These are phyloP conservation scores for Solidago caesia DNA, from an alignment of 129 eudicot genomes.

Conservation along the genomic window DNA sequence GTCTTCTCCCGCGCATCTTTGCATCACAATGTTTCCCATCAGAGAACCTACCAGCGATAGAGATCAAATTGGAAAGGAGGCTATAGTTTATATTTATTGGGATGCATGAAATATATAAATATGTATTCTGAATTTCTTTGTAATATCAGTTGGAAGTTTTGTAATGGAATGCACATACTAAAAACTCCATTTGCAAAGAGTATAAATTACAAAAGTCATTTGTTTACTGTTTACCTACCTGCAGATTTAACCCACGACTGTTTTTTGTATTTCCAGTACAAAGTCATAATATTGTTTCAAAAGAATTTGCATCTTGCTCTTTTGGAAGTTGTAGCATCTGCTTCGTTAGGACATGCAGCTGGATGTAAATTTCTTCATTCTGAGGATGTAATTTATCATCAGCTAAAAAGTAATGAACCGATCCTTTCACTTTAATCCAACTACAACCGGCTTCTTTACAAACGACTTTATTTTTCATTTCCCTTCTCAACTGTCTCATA, in stretches of 20 bases:
- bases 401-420: conserved; percentile 31
- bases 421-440: conserved; percentile 49
- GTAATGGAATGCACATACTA: conserved; percentile 10
- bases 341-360: conserved; percentile 30
- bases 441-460: conserved; percentile 51
- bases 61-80: neutral
- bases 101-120: neutral
- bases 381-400: conserved; percentile 39
- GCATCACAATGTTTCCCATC: conserved; percentile 17
- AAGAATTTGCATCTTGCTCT: conserved; percentile 14
- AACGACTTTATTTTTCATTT: conserved; percentile 44
- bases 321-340: conserved; percentile 36
- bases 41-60: conserved; percentile 11
- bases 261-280: conserved; percentile 5
- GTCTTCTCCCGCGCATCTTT: conserved; percentile 31
- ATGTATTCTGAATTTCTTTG: neutral
- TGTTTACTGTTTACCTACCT: neutral
- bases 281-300: neutral
- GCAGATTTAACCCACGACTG: neutral
- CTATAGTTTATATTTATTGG: neutral
- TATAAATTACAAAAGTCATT: neutral
- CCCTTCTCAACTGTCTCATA: conserved; percentile 36
- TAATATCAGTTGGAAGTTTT: conserved; percentile 17
- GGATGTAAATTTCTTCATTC: conserved; percentile 28
- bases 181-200: neutral